These are phyloP conservation scores for Ilyonectria robusta DNA, from an alignment of 2,329 filamentous ascomycete genomes.

Conservation along the genomic window DNA sequence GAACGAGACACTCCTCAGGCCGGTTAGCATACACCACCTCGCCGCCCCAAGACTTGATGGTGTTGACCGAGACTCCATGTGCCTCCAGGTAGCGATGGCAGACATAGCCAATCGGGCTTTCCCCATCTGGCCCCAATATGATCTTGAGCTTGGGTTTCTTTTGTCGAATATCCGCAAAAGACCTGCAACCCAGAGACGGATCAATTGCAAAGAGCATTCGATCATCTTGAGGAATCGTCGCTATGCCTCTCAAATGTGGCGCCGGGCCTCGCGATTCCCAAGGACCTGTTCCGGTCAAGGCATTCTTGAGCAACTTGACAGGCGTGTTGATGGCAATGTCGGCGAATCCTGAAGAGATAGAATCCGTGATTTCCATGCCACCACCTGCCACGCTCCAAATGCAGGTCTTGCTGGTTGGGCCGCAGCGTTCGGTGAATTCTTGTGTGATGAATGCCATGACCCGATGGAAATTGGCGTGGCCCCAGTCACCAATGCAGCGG, in stretches of 20 bases:
- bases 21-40: not conserved
- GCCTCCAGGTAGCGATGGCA: not conserved
- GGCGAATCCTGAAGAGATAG: not conserved
- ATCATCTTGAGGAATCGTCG: constrained; percentile 2
- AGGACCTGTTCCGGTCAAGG: not conserved
- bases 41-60: not conserved
- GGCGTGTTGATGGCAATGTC: not conserved
- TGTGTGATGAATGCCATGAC: not conserved
- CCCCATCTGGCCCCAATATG: not conserved
- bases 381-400: constrained; percentile 3
- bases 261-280: not conserved
- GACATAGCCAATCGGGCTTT: not conserved
- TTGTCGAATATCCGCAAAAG: not conserved
- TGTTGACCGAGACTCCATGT: not conserved
- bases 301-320: not conserved
- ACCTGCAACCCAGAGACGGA: not conserved
- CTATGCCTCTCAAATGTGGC: not conserved
- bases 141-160: not conserved
- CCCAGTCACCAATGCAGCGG: constrained; percentile 6
- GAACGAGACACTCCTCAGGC: not conserved
- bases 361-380: not conserved
- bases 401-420: not conserved
- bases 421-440: constrained; percentile 8
- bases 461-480: constrained; percentile 1
- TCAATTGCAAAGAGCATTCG: constrained; percentile 1